Conservation (phyloP, 495 filamentous ascomycete genomes). For the Podospora appendiculata region DNA sequence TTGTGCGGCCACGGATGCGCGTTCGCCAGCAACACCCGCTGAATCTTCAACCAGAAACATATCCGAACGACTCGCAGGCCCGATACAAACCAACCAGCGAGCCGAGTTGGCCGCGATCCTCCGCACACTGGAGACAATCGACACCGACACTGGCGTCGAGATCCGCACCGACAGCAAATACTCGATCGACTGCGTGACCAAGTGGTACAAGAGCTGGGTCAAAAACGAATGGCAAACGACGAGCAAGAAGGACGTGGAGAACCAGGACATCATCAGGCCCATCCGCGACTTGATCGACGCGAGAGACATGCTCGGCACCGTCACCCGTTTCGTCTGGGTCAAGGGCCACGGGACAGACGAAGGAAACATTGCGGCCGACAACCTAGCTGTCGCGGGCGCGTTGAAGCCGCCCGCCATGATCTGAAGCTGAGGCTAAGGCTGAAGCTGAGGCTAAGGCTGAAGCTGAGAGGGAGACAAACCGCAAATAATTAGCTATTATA, state of each 20-base stretch:
- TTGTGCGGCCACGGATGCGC: too few species aligned
- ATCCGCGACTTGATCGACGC: slow-evolving; percentile 67
- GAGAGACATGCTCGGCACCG: slow-evolving; percentile 49
- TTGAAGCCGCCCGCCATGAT: not conserved
- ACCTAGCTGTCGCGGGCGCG: slow-evolving; percentile 58
- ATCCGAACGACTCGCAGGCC: slow-evolving; percentile 69
- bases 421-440: too few species aligned
- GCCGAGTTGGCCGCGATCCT: slow-evolving; percentile 86
- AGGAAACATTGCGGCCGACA: slow-evolving; percentile 77
- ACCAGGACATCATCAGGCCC: slow-evolving; percentile 71
- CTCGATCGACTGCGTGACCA: slow-evolving; percentile 80
- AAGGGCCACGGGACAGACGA: slow-evolving; percentile 65
- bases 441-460: too few species aligned
- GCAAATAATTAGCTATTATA: too few species aligned
- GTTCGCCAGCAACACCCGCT: not conserved
- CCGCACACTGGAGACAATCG: slow-evolving; percentile 68
- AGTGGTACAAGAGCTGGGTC: slow-evolving; percentile 76
- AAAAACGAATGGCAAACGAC: slow-evolving; percentile 72
- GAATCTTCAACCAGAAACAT: slow-evolving; percentile 48
- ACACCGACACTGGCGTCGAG: slow-evolving; percentile 43
- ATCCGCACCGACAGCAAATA: slow-evolving; percentile 84
- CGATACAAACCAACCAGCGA: slow-evolving; percentile 83
- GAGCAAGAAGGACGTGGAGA: slow-evolving; percentile 65
- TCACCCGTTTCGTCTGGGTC: slow-evolving; percentile 75
- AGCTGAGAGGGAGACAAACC: too few species aligned